These are phyloP conservation scores for Hippophae gyantsensis DNA, from an alignment of 306 rosid species.

Conservation along the genomic window DNA sequence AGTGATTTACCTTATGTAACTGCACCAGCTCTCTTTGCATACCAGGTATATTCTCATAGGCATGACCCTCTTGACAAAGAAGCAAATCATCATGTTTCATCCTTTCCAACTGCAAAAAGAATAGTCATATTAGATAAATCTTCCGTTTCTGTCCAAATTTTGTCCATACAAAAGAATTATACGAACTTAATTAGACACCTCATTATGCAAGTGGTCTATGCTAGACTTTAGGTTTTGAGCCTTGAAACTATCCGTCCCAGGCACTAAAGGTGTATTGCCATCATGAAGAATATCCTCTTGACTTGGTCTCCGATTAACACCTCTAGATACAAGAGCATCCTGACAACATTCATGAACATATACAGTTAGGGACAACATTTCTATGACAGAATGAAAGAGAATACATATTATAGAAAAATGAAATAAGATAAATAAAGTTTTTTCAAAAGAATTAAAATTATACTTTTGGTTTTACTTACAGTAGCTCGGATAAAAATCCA, in stretches of 20 bases:
- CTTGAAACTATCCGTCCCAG: conserved; percentile 31
- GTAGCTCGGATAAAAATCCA: background rate
- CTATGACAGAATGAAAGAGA: conserved; percentile 12
- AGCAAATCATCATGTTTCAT: conserved; percentile 69
- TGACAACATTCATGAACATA: conserved; percentile 26
- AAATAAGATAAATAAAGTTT: conserved; percentile 6
- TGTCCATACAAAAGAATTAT: too few relatives aligned
- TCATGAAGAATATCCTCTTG: conserved; percentile 32
- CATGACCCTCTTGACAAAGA: conserved; percentile 35
- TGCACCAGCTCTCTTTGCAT: conserved; percentile 61
- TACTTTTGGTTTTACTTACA: background rate
- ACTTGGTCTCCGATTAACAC: conserved; percentile 28
- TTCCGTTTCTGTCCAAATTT: background rate
- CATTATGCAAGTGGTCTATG: conserved; percentile 62
- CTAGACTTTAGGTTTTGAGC: conserved; percentile 59
- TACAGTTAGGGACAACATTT: conserved; percentile 18
- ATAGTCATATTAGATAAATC: conserved; percentile 15
- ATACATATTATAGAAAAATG: conserved; percentile 5
- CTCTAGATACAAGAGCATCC: conserved; percentile 41
- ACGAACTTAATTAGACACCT: conserved; percentile 34
- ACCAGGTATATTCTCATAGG: conserved; percentile 45
- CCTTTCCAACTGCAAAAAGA: conserved; percentile 68
- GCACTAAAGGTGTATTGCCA: conserved; percentile 44
- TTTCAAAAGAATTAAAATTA: background rate
- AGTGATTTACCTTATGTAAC: conserved; percentile 55